A percentile compares a stretch with the other conserved stretches of the same genome.
Evolutionary conservation across 2,329 filamentous ascomycete species (phyloP).

Genomic region (Beauveria scarabaeidicola): DNA sequence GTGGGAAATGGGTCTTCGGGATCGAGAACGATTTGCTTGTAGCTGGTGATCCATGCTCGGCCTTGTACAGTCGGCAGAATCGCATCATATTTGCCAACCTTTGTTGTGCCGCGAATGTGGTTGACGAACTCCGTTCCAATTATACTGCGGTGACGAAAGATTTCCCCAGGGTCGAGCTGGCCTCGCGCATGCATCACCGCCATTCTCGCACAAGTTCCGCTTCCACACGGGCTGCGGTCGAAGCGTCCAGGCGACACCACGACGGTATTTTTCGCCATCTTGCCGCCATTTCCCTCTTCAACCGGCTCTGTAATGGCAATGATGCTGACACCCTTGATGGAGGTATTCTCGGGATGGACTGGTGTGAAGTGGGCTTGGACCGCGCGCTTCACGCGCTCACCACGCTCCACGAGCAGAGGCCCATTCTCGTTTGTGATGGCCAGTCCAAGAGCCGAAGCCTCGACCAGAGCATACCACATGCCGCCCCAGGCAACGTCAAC

Average conservation of each 20-base stretch:
- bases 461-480: conserved; percentile 36
- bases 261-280: conserved; percentile 29
- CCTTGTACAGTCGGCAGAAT: conserved; percentile 34
- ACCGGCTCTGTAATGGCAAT: conserved; percentile 30
- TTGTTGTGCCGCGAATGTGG: conserved; percentile 28
- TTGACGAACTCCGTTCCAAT: conserved; percentile 34
- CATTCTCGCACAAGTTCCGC: conserved; percentile 34
- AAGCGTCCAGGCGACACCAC: conserved; percentile 37
- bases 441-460: conserved; percentile 28
- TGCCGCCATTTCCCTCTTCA: conserved; percentile 16
- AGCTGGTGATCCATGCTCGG: conserved; percentile 36
- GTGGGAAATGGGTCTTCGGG: conserved; percentile 34
- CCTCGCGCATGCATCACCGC: conserved; percentile 34
- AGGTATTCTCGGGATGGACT: conserved; percentile 34
- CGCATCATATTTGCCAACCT: conserved; percentile 30
- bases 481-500: conserved; percentile 40
- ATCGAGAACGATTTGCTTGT: conserved; percentile 35
- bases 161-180: conserved; percentile 26
- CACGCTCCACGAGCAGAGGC: conserved; percentile 30
- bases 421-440: conserved; percentile 24
- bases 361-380: conserved; percentile 27
- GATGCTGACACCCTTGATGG: conserved; percentile 31
- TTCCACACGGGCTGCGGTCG: conserved; percentile 38
- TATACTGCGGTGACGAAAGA: conserved; percentile 31
- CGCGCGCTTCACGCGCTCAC: conserved; percentile 33